Evolutionary conservation across 1,284 basidiomycete species (phyloP).

Genomic region (Phylloporus gajari): DNA sequence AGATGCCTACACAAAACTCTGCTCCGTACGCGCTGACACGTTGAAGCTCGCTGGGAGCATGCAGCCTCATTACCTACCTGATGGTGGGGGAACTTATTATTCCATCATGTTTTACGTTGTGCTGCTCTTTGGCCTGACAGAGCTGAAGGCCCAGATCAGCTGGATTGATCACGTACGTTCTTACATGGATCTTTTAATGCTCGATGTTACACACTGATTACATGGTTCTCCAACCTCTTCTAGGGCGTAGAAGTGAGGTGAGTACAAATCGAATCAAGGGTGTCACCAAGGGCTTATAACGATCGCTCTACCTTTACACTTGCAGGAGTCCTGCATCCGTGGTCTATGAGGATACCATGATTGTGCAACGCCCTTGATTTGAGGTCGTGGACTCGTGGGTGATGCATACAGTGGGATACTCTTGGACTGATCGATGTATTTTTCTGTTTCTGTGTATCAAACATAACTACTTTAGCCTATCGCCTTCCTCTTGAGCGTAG

Average conservation of each 20-base stretch:
- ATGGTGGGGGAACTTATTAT: constrained; percentile 43
- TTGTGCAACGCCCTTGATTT: constrained; percentile 15
- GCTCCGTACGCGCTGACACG: constrained; percentile 49
- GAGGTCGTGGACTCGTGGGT: too few species aligned
- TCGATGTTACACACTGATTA: constrained; percentile 15
- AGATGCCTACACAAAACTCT: constrained; percentile 49
- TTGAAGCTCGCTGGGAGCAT: constrained; percentile 39
- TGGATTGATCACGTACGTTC: constrained; percentile 52
- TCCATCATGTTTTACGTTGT: constrained; percentile 49
- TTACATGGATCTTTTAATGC: neutral
- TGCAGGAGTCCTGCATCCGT: constrained; percentile 50
- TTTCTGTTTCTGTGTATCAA: too few species aligned
- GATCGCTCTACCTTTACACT: neutral
- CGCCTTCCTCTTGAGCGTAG: too few species aligned
- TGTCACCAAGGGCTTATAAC: neutral
- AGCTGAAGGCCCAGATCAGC: constrained; percentile 55
- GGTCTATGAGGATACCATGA: constrained; percentile 46
- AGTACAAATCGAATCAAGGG: constrained; percentile 14
- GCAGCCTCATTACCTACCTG: constrained; percentile 26
- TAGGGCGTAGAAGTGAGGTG: constrained; percentile 43
- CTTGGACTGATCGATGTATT: too few species aligned
- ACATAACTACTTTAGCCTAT: too few species aligned
- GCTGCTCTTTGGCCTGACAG: constrained; percentile 54
- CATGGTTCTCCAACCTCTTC: neutral
- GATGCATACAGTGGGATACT: too few species aligned